Evolutionary conservation across 768 basidiomycete species (phyloP), one percentile per base, ranked within the genome.

Genomic region (Auriscalpium orientale): DNA sequence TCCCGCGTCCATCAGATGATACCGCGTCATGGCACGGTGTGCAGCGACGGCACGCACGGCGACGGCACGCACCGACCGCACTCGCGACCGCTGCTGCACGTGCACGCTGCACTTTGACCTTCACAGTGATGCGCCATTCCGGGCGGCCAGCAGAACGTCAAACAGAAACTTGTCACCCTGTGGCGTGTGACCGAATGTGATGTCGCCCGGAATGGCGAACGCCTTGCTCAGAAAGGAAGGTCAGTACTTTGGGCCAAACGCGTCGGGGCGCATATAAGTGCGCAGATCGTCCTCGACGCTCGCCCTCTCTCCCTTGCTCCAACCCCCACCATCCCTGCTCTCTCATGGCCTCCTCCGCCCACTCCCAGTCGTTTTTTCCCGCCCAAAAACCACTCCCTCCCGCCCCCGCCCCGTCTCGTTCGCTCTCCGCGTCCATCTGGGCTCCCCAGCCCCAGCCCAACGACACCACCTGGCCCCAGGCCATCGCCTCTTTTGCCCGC

Each of bases 361-460:
- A 36, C 21, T 20, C 54, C 53, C 61, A 61, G 51, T 56, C 59
- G 11, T 58, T 62, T 49, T 37, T 57, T 20, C 58, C 59, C 6
- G n/a, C 54, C 38, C 50, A 52, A 46, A 57, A 62, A 53, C 43
- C 56, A 34, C 38, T 55, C 46, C 28, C 28, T 28, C 28, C 28
- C 7, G 28, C 28, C 28, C 54, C 54, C 22, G 58, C 56, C 9
- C 56, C 61, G 7, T 62, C 61, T 28, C 61, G 61, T 45, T 9
- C 56, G 22, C 53, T 62, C 16, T 54, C 65, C 1, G 57, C 70
- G 4, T 89, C 87, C 51, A 91, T 91, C 59, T 91, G 89, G 89
- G 89, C 89, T 1, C 89, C 89, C 8, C 87, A 85, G 66, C 85
- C 87, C 4, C 87, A 85, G 67, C 79, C 80, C 6, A 77, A 79